phyloP scores from a whole-genome alignment of 2,329 filamentous ascomycete genomes.

The Fusarium foetens region DNA sequence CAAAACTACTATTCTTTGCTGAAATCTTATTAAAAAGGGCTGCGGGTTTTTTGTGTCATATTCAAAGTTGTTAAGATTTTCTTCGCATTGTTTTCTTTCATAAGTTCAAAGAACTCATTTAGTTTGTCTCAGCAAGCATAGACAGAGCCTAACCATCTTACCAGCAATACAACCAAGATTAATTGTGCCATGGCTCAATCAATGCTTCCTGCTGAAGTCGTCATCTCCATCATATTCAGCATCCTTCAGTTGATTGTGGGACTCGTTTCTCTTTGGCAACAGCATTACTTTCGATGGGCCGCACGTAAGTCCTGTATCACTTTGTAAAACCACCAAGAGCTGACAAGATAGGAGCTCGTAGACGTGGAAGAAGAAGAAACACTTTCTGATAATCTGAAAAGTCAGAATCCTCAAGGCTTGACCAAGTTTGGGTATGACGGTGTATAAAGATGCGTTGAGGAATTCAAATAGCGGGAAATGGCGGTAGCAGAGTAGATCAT shows the following conservation, averaged over 20 bases:
- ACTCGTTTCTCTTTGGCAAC: neutral
- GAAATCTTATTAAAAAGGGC: too few relatives aligned
- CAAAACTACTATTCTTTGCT: neutral
- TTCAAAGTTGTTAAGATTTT: accelerated
- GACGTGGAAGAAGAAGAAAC: neutral
- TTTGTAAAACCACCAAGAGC: accelerated
- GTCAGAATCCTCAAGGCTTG: accelerated
- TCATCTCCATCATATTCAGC: neutral
- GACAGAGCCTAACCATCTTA: accelerated
- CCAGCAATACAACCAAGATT: neutral
- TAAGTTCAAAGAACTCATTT: neutral
- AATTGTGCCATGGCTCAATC: neutral
- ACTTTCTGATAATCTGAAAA: neutral
- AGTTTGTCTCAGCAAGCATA: accelerated
- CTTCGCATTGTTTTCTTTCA: accelerated
- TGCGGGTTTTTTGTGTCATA: accelerated
- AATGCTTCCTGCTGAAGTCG: neutral
- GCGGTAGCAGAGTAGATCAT: too few relatives aligned
- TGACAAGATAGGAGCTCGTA: neutral
- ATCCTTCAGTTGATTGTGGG: neutral
- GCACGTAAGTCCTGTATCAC: neutral
- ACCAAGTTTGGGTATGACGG: accelerated
- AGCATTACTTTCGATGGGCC: neutral
- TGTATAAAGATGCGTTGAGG: too few relatives aligned
- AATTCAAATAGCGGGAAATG: neutral